Evolutionary conservation across 106 monocot species (phyloP), one percentile per base, ranked within the genome.

Genomic region (Dioscorea alata): DNA sequence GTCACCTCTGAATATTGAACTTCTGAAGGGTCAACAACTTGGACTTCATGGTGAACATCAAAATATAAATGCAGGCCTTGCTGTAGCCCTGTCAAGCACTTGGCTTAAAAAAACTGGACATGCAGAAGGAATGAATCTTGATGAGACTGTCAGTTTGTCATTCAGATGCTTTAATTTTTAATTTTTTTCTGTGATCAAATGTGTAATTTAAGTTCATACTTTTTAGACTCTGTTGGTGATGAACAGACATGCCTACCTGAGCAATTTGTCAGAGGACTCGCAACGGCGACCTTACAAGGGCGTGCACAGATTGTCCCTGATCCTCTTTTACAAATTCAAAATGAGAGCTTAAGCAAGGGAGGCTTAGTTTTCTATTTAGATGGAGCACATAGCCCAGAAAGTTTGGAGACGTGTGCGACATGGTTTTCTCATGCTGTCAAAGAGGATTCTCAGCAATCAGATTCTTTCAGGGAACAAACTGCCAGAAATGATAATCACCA

Each of bases 301-400:
- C 81, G 96, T 69, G 96, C 92, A 32, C 96, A 97, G 71, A 75
- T 92, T 60, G 75, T 92, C 23, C 80, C 65, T 67, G 88, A 93
- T 82, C 64, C 75, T 15, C 20, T 69, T 32, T 49, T 75, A 60
- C n/a, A 19, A 9, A 42, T 21, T 33, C 70, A 73, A 66, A 52
- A 22, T 8, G 28, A 48, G 21, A 69, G 59, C 49, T 63, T 32
- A 10, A 63, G 53, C 56, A 10, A 21, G 54, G 72, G 79, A 35
- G 71, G 61, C 7, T 76, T 95, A 57, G 73, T 80, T 65, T 92
- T 97, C 70, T 97, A 89, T 77, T 76, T 97, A 77, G 96, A 97
- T 71, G 92, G 96, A 61, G 92, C 92, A 64, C 96, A 97, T 69
- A 97, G 92, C 68, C 96, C 96, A 68, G 96, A 97, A 77, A 97